Conservation (phyloP, 1,284 basidiomycete genomes). For the Ustilago loliicola region DNA sequence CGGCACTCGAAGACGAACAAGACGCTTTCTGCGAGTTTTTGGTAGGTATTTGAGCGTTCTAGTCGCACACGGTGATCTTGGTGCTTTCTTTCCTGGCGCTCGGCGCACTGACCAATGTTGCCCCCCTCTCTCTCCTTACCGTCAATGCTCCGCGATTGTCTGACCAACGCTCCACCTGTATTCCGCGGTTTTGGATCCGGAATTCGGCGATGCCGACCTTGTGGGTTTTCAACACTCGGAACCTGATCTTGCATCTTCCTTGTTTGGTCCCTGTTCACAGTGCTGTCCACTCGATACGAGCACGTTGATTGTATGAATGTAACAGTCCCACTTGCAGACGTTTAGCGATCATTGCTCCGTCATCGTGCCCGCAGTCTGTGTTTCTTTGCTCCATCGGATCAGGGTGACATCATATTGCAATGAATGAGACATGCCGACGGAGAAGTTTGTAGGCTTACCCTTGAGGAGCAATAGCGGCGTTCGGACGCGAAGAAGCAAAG, state of each 20-base stretch:
- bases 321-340: not conserved
- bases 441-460: no score
- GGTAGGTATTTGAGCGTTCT: slow-evolving; percentile 19
- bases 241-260: not conserved
- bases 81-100: not conserved
- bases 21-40: slow-evolving; percentile 62
- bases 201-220: not conserved
- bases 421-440: no score
- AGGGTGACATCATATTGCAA: no score
- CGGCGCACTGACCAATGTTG: not conserved
- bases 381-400: not conserved
- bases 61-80: not conserved
- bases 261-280: not conserved
- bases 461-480: no score
- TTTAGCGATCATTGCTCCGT: not conserved
- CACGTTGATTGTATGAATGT: slow-evolving; percentile 14
- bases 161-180: not conserved
- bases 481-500: no score
- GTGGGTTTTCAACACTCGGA: not conserved
- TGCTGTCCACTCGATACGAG: slow-evolving; percentile 18
- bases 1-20: slow-evolving; percentile 45
- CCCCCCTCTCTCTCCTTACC: not conserved
- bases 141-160: not conserved
- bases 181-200: not conserved
- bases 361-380: not conserved